Evolutionary conservation across 1,284 basidiomycete genomes (phyloP), one percentile per base, ranked within the genome.

Genomic region (Pseudozyma thailandica): DNA sequence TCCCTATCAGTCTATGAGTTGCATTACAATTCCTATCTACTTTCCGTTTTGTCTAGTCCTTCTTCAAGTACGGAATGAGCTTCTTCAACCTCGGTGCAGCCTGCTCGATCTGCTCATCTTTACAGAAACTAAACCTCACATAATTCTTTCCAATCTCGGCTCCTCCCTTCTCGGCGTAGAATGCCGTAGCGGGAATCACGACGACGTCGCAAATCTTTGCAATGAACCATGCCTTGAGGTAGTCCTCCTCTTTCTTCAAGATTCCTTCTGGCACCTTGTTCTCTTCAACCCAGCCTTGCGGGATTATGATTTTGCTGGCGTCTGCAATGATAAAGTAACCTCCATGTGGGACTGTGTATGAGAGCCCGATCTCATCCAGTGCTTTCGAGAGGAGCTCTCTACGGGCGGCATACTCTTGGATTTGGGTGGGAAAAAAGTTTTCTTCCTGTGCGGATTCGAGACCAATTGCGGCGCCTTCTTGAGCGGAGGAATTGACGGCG

Each of bases 401-500:
- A 55, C 96, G 87, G 80, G 91, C 92, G 13, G 86, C 84, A 83
- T 99, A 99, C 82, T 95, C 91, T 23, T 85, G 80, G 16, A 87
- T 82, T 81, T 98, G 94, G 21, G 83, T 89, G 68, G 88, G 88
- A 77, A 97, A 94, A 86, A 93, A 99, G 42, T 87, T 83, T 61
- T 89, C 87, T 72, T 90, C 84, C 10, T 84, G 84, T 1, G 91
- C 92, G 92, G 43, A 23, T 38, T 82, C 78, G 91, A 54, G 96
- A 86, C 28, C 94, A 26, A 81, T 76, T 0, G 77, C 79, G 0
- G 76, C 62, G n/a, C 75, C 79, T 52, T 81, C 96, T 18, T 88
- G 87, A 0, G 96, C 95, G 9, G 92, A 91, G 0, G 92, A 93
- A 84, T 94, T 95, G 62, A 90, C 89, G 84, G 92, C 94, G 85